phyloP scores from a whole-genome alignment of 495 filamentous ascomycete species.

The Neurospora terricola region DNA sequence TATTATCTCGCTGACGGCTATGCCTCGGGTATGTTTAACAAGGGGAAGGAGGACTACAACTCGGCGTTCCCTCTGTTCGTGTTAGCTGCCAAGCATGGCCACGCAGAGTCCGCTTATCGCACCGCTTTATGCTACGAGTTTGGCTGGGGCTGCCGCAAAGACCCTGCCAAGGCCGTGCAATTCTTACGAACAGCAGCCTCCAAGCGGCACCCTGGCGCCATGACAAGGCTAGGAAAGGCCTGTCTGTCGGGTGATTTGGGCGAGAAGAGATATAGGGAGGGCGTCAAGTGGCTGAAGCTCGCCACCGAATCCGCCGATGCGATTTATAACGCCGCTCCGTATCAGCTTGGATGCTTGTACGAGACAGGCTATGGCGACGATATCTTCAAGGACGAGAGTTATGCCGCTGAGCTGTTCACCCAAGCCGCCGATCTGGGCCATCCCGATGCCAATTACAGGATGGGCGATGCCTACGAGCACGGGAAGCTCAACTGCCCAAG shows the following conservation, averaged over 20 bases:
- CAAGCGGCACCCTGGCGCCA: conserved; percentile 90
- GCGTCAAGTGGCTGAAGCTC: conserved; percentile 92
- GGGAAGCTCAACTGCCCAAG: conserved; percentile 77
- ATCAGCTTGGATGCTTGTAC: conserved; percentile 80
- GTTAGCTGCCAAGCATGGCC: conserved; percentile 90
- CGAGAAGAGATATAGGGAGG: conserved; percentile 78
- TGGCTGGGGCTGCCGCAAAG: conserved; percentile 88
- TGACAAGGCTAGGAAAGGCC: conserved; percentile 83
- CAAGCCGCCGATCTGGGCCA: conserved; percentile 90
- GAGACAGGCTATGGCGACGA: conserved; percentile 86
- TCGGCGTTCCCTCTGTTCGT: conserved; percentile 86
- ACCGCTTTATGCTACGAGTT: conserved; percentile 95
- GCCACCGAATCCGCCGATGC: conserved; percentile 78
- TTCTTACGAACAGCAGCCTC: conserved; percentile 85
- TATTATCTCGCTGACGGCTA: conserved; percentile 95
- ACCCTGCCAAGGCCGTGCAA: conserved; percentile 81
- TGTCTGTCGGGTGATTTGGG: conserved; percentile 85
- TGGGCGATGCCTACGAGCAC: conserved; percentile 97
- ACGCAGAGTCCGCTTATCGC: conserved; percentile 91
- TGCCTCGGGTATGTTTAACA: conserved; percentile 88
- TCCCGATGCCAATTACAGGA: conserved; percentile 66
- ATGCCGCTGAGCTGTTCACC: conserved; percentile 90
- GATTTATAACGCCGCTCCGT: conserved; percentile 89
- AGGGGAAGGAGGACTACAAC: conserved; percentile 82
- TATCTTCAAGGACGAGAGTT: conserved; percentile 78